phyloP scores from a whole-genome alignment of 176 grass and related monocot genomes.

The Alopecurus myosuroides region DNA sequence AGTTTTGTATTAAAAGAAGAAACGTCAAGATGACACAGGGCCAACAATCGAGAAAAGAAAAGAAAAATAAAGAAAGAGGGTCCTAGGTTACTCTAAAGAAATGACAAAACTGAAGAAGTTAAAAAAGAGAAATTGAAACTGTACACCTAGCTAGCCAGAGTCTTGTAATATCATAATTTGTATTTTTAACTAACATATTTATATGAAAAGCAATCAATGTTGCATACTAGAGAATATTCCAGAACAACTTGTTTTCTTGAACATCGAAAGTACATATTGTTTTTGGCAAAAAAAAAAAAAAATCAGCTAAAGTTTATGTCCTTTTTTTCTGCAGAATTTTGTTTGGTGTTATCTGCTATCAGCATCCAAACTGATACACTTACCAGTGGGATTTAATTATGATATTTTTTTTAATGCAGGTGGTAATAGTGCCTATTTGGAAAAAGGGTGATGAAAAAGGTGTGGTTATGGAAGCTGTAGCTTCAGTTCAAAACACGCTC shows the following conservation, averaged over 20 bases:
- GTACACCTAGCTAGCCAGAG: background rate
- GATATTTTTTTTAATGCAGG: constrained; percentile 41
- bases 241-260: background rate
- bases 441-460: constrained; percentile 75
- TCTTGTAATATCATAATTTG: background rate
- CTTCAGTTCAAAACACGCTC: constrained; percentile 56
- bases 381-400: background rate
- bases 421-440: constrained; percentile 94
- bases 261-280: background rate
- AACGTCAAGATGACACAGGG: background rate
- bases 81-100: background rate
- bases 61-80: background rate
- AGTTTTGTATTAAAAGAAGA: background rate
- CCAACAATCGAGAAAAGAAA: background rate
- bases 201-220: background rate
- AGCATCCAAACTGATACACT: background rate
- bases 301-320: background rate
- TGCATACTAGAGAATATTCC: background rate
- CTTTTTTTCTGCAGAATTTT: background rate
- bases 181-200: background rate
- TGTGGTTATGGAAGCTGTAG: constrained; percentile 74
- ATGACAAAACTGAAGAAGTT: background rate
- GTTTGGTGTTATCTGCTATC: background rate
- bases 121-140: background rate
- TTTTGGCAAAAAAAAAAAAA: background rate